Conservation (phyloP, 805 yeast genomes). For the Debaryomyces tyrocola region DNA sequence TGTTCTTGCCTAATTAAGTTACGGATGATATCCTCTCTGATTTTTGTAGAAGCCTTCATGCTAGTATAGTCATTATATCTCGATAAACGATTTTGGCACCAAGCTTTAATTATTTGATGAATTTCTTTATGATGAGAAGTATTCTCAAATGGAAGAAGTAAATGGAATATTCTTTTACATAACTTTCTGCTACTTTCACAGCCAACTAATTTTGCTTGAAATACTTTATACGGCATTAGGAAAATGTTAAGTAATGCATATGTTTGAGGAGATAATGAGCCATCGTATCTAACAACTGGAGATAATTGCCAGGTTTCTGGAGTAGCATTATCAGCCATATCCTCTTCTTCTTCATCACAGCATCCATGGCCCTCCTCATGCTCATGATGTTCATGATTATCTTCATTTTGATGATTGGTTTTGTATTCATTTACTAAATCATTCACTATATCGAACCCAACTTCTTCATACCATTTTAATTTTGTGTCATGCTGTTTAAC, state of each 20-base stretch:
- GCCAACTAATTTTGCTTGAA: constrained; percentile 20
- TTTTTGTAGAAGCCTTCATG: neutral
- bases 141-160: neutral
- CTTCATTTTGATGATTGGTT: constrained; percentile 8
- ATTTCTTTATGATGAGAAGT: constrained; percentile 3
- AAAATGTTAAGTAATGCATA: constrained; percentile 34
- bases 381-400: constrained; percentile 7
- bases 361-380: constrained; percentile 17
- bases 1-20: neutral
- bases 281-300: constrained; percentile 38
- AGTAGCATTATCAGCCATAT: constrained; percentile 22
- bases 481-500: constrained; percentile 33
- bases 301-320: constrained; percentile 45
- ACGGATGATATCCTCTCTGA: neutral
- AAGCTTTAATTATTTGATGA: constrained; percentile 15
- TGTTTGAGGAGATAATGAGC: constrained; percentile 46
- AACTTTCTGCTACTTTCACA: constrained; percentile 21
- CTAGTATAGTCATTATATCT: neutral
- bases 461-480: constrained; percentile 49
- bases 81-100: constrained; percentile 29
- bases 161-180: constrained; percentile 9
- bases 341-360: constrained; percentile 12
- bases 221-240: constrained; percentile 26
- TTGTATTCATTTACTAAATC: constrained; percentile 15
- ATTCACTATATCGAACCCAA: constrained; percentile 41